These are phyloP conservation scores for Chalaropsis ovoidea DNA, from an alignment of 2,329 filamentous ascomycete genomes.

Conservation along the genomic window DNA sequence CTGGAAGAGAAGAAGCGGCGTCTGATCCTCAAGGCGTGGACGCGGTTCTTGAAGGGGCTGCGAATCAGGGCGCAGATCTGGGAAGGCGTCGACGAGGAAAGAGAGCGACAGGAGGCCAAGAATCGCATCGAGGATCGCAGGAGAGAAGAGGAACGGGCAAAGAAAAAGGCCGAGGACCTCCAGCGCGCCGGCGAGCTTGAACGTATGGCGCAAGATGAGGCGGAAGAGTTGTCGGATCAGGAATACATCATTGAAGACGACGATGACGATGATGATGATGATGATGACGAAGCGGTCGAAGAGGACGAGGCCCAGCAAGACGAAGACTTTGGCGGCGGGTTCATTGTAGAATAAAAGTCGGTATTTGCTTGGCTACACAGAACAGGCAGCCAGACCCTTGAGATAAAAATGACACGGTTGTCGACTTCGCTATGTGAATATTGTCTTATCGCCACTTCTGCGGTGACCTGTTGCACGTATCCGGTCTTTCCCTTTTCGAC, in stretches of 20 bases:
- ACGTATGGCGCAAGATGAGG: background rate
- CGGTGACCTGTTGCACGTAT: background rate
- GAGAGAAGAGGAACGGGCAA: background rate
- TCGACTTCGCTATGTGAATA: too few relatives aligned
- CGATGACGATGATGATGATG: conserved; percentile 7
- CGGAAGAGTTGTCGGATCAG: background rate
- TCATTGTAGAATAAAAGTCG: conserved; percentile 8
- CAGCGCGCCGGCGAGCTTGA: background rate
- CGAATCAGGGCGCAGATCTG: conserved; percentile 61
- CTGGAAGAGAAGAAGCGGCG: conserved; percentile 63
- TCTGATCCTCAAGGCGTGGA: conserved; percentile 56
- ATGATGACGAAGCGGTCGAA: too few relatives aligned
- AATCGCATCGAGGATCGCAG: conserved; percentile 6
- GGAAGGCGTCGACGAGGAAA: conserved; percentile 26
- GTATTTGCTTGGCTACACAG: background rate
- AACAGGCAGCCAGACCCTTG: background rate
- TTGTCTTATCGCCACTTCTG: too few relatives aligned
- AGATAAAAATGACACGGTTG: too few relatives aligned
- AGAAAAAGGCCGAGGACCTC: background rate
- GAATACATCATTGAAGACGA: conserved; percentile 18
- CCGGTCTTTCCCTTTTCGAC: background rate
- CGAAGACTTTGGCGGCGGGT: conserved; percentile 16
- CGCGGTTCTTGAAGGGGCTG: conserved; percentile 64
- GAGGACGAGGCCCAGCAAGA: conserved; percentile 10
- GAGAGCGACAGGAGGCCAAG: conserved; percentile 13